Conservation (phyloP, 139 green algal species). For the Coelastrella sp. region DNA sequence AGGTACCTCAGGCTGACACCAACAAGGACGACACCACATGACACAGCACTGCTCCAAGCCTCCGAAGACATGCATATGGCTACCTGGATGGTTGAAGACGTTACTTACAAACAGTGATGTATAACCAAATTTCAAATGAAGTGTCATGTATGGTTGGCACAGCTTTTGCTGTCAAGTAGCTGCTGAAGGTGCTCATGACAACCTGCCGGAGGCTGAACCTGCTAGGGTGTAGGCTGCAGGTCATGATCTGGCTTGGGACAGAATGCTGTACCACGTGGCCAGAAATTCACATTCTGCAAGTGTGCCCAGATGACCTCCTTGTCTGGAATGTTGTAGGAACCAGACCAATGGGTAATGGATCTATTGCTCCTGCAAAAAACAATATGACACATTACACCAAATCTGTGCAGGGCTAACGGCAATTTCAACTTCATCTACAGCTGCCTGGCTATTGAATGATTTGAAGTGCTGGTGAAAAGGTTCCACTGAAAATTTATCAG, state of each 20-base stretch:
- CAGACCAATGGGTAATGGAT: constrained; percentile 15
- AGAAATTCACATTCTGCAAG: constrained; percentile 16
- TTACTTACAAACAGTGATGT: neutral
- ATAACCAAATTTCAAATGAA: neutral
- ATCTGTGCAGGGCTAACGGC: too few species aligned
- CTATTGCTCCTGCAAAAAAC: constrained; percentile 43
- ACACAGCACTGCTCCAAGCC: neutral
- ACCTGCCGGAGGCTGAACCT: too few species aligned
- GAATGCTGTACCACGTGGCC: neutral
- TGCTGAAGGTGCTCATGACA: too few species aligned
- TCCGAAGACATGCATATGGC: neutral
- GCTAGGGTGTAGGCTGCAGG: constrained; percentile 2
- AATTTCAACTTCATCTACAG: neutral
- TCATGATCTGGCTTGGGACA: constrained; percentile 23
- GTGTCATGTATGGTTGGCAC: too few species aligned
- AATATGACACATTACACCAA: too few species aligned
- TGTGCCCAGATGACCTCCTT: constrained; percentile 16
- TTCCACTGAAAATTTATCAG: too few species aligned
- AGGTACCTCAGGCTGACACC: neutral
- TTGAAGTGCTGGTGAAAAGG: too few species aligned
- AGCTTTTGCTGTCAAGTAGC: too few species aligned
- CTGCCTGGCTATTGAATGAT: too few species aligned
- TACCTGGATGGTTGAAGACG: neutral
- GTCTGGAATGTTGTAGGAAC: constrained; percentile 22
- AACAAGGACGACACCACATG: too few species aligned